A percentile compares a stretch with the other conserved stretches of the same genome.
These are phyloP conservation scores for Naganishia onofrii DNA, from an alignment of 768 basidiomycete species.

Conservation along the genomic window DNA sequence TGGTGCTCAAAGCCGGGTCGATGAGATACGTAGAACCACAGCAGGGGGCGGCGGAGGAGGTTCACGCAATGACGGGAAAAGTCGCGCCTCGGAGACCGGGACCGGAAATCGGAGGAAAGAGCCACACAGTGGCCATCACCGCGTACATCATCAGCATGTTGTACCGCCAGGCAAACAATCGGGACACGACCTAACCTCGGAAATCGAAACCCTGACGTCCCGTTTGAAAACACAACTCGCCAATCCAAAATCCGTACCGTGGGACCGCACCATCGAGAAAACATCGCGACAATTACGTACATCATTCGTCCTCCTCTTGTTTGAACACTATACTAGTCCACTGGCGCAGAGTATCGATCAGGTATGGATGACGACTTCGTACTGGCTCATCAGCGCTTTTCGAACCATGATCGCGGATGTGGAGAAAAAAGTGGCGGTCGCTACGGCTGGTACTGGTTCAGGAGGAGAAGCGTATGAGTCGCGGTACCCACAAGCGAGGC, in stretches of 20 bases:
- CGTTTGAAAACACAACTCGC: background rate
- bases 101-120: background rate
- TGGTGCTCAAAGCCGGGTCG: slow-evolving; percentile 15
- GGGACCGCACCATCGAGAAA: slow-evolving; percentile 14
- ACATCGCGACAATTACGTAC: background rate
- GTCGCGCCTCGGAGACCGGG: background rate
- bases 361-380: slow-evolving; percentile 47
- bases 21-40: slow-evolving; percentile 12
- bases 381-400: slow-evolving; percentile 45
- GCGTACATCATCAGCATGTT: background rate
- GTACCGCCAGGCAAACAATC: background rate
- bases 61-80: background rate
- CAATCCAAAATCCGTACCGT: background rate
- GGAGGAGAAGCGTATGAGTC: background rate
- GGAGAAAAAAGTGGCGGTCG: slow-evolving; percentile 16
- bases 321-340: slow-evolving; percentile 11
- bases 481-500: slow-evolving; percentile 5
- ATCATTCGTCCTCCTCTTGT: background rate
- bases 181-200: background rate
- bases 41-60: too few relatives aligned
- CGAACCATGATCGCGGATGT: slow-evolving; percentile 37
- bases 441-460: background rate
- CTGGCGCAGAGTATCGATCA: slow-evolving; percentile 45
- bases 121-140: too few relatives aligned
- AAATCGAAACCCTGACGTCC: background rate